Base-by-base conservation (phyloP, 768 basidiomycete species). In the Psilocybe cubensis region DNA sequence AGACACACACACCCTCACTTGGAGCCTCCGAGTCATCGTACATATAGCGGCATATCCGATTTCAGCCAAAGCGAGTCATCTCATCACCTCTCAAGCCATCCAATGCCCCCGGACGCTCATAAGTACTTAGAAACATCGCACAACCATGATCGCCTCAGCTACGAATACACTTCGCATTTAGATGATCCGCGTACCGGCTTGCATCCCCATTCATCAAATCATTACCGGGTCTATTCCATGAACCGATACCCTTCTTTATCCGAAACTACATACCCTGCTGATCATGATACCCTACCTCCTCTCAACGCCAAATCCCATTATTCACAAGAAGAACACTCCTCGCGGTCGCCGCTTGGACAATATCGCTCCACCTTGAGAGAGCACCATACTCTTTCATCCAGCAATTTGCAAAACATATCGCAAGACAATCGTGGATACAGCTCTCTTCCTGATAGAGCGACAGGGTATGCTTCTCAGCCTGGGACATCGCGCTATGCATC, bases 231-330 rank as follows among this genome's bases (percentile, higher is more conserved):
- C 21, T 25, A 21, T 35, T 20, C 50, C 2, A 35, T 35, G 17
- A 17, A 57, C 10, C n/a, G 10, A 51, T 57, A 57, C 41, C 42
- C 49, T 10, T 21, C 17, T 24, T 38, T 20, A 25, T 18, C 54
- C 41, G 45, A 55, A 47, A 38, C 23, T 20, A 14, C 11, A 40
- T 55, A 55, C 54, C 35, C 54, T 45, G n/a, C 35, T 55, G 33
- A 46, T 55, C 1, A n/a, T 21, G 24, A 45, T 27, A 33, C 44
- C 31, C 44, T 5, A 4, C 31, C 18, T 25, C 24, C 21, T 4
- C 35, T 38, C 7, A 38, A 38, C 12, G 35, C 12, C 17, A 14
- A 23, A 8, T 43, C 51, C 11, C 31, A 33, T 31, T 23, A 18
- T 3, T 5, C 14, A 5, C 54, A 56, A 24, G n/a, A n/a, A 24